Base-by-base conservation (phyloP, 495 filamentous ascomycete genomes). In the Glarea lozoyensis region DNA sequence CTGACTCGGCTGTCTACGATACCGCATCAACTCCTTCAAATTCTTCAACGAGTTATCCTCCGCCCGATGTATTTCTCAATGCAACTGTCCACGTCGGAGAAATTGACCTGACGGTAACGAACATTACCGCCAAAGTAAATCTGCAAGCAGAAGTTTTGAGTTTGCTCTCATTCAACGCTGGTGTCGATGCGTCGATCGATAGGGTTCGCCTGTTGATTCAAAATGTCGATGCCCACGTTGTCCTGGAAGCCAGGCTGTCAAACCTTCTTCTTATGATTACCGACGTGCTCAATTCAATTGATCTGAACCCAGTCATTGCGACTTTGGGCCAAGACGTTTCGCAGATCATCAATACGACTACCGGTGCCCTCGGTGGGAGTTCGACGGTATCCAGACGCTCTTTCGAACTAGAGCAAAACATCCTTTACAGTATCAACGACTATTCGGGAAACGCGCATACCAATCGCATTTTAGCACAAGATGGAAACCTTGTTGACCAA, bases 41-140 rank as follows among this genome's bases (percentile, higher is more conserved):
- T 35, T 61, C 65, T 15, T 59, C 56, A 22, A 45, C 63, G 7
- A 58, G 61, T 12, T 39, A 54, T 10, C 55, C 62, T 6, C 57
- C 61, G 35, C 74, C 74, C 12, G 74, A 78, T 43, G 69, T 78
- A 25, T 76, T 66, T 48, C 66, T 76, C 34, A 75, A 76, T 52
- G 73, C 73, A 3, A 61, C 60, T 1, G 69, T 77, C 0, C 59
- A 60, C 15, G 71, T 78, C 9, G 64, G 67, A 15, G 60, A 67
- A 43, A 76, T 78, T 56, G 55, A 64, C 52, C 65, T 78, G 19
- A 52, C 63, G 24, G 74, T 77, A 13, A 56, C 66, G 37, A 78
- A 78, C 55, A 61, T 78, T 44, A 75, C 72, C 7, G 74, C 74
- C 32, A 73, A 77, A 49, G 62, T 78, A 54, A 78, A 78, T 57